These are phyloP conservation scores for Fagus crenata DNA, from an alignment of 306 rosid genomes.

Conservation along the genomic window DNA sequence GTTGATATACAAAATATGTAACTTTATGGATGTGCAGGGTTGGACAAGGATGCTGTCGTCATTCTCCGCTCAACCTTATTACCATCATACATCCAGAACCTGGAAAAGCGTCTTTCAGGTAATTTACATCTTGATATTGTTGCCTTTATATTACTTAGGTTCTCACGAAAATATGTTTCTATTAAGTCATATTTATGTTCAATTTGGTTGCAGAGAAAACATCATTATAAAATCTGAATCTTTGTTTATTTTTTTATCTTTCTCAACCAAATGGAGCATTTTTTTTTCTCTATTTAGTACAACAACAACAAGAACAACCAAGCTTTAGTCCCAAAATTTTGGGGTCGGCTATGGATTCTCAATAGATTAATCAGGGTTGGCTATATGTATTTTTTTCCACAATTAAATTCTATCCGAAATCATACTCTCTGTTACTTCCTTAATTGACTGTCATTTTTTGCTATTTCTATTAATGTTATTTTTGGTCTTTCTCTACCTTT, in stretches of 20 bases:
- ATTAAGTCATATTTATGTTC: neutral
- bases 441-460: too few species aligned
- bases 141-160: neutral
- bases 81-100: conserved; percentile 48
- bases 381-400: too few species aligned
- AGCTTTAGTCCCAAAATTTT: too few species aligned
- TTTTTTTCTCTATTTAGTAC: neutral
- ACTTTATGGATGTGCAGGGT: conserved; percentile 50
- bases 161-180: neutral
- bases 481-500: too few species aligned
- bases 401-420: too few species aligned
- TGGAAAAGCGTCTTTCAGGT: conserved; percentile 60
- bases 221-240: neutral
- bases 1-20: conserved; percentile 22
- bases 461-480: too few species aligned
- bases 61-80: conserved; percentile 55
- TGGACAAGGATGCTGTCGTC: conserved; percentile 60
- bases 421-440: too few species aligned
- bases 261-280: neutral
- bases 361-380: too few species aligned
- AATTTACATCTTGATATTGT: conserved; percentile 31
- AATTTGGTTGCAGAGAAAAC: neutral
- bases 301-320: too few species aligned
- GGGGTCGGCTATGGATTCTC: too few species aligned
- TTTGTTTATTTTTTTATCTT: neutral